Base-by-base conservation (phyloP, 331 rosid species). In the Quercus lobata region DNA sequence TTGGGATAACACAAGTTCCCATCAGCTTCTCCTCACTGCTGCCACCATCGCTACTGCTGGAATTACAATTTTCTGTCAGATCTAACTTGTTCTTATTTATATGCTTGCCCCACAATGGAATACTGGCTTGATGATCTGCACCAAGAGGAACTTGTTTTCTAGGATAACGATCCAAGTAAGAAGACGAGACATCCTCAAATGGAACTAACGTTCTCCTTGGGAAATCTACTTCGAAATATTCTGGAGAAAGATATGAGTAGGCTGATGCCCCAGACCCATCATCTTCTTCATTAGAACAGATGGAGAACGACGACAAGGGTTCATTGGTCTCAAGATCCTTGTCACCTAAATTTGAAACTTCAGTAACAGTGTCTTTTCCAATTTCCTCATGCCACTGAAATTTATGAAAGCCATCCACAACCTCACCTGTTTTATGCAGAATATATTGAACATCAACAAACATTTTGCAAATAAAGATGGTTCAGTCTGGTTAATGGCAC, bases 71-170 rank as follows among this genome's bases (percentile, higher is more conserved):
- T 41, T 37, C 85, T 18, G 60, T 62, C 77, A 11, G 69, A 71
- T 72, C 82, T 34, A 24, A 29, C 21, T 24, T 72, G 63, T 17
- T 21, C 60, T 76, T 32, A 72, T 70, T 62, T 24, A 66, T 46
- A 37, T 22, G 46, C 69, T 87, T 88, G 9, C 19, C 46, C 89
- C 91, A 90, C 37, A 75, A 29, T 25, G 93, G 90, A 79, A 90
- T 82, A 62, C 57, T 75, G 58, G 89, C 91, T 77, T 88, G 94
- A 84, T 88, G 87, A 79, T 86, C 75, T 54, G 85, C 77, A 58
- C 91, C 94, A 49, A 88, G 12, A 10, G 91, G 90, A 80, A 88
- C 85, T 76, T 70, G 79, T 62, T 60, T 84, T 84, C 89, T 78
- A 2, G 88, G 86, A 81, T 77, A 73, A 71, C 63, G 2, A 72